A percentile compares a stretch with the other conserved stretches of the same genome.
These are phyloP conservation scores for Claviceps lovelessii DNA, from an alignment of 2,329 filamentous ascomycete species.

Conservation along the genomic window DNA sequence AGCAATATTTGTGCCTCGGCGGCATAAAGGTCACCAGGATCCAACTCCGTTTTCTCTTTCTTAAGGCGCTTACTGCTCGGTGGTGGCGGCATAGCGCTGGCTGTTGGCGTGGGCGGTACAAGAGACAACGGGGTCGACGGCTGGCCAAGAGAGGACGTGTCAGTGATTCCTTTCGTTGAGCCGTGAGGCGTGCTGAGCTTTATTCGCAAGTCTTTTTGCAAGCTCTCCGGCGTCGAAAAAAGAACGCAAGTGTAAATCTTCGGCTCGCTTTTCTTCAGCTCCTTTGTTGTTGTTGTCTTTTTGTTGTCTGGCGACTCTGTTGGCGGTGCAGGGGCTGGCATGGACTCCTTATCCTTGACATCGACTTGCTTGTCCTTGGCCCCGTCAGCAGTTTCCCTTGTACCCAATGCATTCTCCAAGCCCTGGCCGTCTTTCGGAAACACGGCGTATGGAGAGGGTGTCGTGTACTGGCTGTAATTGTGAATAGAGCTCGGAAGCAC, in stretches of 20 bases:
- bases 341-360: conserved; percentile 43
- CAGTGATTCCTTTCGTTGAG: conserved; percentile 19
- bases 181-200: conserved; percentile 56
- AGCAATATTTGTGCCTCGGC: conserved; percentile 66
- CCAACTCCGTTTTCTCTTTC: conserved; percentile 58
- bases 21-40: conserved; percentile 55
- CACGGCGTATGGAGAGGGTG: conserved; percentile 71
- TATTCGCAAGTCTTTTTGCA: conserved; percentile 61
- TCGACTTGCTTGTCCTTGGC: conserved; percentile 14
- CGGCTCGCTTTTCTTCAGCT: conserved; percentile 44
- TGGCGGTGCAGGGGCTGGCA: conserved; percentile 36
- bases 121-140: conserved; percentile 53
- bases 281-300: conserved; percentile 18
- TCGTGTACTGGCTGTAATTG: conserved; percentile 80
- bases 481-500: conserved; percentile 70
- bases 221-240: conserved; percentile 64
- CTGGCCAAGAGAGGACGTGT: conserved; percentile 33
- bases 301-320: conserved; percentile 25
- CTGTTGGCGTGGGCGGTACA: conserved; percentile 47
- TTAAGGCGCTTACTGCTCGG: conserved; percentile 59
- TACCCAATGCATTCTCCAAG: conserved; percentile 12
- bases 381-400: conserved; percentile 21
- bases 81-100: conserved; percentile 41
- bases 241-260: conserved; percentile 67
- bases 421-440: conserved; percentile 49